Base-by-base conservation (phyloP, 305 asterid species). In the Fraxinus greggii region DNA sequence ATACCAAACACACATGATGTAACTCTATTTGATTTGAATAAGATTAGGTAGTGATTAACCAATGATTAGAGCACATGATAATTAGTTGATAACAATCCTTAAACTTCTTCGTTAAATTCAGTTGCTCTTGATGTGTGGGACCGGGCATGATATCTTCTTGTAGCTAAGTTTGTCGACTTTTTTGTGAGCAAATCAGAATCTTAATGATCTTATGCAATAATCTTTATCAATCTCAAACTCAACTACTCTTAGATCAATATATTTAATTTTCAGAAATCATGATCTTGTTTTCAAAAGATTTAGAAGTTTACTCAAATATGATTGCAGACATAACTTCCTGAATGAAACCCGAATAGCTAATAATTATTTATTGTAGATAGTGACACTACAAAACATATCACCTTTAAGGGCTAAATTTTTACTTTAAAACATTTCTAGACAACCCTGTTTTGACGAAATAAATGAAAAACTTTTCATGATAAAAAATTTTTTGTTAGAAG, bases 151-250 rank as follows among this genome's bases (percentile, higher is more conserved):
- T 81, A 86, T 86, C 86, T 86, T 86, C 79, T 36, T 32, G 90
- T 82, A 78, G 87, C 86, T 48, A 48, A 73, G 21, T 78, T 85
- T 86, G 82, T 85, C 83, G 63, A 32, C 12, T 40, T 78, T 63
- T 81, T 23, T 33, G 76, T 51, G 75, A 40, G 67, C 56, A 83
- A 87, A 86, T 87, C 87, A 79, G 88, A 85, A 87, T 87, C 88
- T 85, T 24, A 78, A 35, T 82, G 79, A 81, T 84, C 75, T 78
- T 78, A 1, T 9, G 65, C n/a, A 17, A 81, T 85, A 28, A 75
- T 79, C 75, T 78, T 38, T 78, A 83, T 86, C 85, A 73, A 63
- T 77, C 67, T 48, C 59, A 75, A 83, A 84, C 86, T 80, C 79
- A 76, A 73, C 86, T 24, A 80, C 82, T 61, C 84, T 74, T 81